phyloP scores from a whole-genome alignment of 495 filamentous ascomycete species.

The Penicillium turbatum region DNA sequence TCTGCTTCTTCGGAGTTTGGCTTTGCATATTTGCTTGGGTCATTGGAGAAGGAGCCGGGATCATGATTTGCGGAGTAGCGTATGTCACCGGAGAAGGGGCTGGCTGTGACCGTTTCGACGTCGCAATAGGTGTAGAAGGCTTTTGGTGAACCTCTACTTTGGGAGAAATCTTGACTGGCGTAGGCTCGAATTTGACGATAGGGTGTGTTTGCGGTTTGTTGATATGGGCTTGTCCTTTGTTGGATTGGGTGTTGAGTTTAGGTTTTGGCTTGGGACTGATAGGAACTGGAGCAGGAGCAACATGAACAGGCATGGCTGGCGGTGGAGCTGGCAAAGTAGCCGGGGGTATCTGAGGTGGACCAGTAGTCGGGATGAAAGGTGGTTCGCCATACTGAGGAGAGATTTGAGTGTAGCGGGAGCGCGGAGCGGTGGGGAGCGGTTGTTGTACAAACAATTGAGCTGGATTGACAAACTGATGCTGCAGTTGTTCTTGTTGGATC shows the following conservation, averaged over 20 bases:
- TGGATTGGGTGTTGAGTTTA: background rate
- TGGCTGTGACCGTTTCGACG: constrained; percentile 7
- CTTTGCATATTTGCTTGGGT: constrained; percentile 30
- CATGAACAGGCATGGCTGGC: constrained; percentile 1
- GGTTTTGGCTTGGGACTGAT: constrained; percentile 3
- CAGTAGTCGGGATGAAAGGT: constrained; percentile 22
- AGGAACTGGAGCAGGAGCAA: background rate
- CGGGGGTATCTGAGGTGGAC: constrained; percentile 19
- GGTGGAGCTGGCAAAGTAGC: constrained; percentile 6
- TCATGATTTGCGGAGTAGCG: constrained; percentile 33
- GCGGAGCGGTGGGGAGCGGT: constrained; percentile 29
- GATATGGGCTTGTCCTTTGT: constrained; percentile 5
- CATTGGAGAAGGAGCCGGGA: constrained; percentile 33
- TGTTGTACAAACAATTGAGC: constrained; percentile 39
- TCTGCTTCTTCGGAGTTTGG: constrained; percentile 29
- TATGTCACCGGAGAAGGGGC: constrained; percentile 20
- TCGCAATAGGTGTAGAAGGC: constrained; percentile 7
- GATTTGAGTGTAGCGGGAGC: constrained; percentile 24
- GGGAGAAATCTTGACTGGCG: constrained; percentile 5
- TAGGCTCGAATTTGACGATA: constrained; percentile 9
- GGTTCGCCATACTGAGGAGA: constrained; percentile 28
- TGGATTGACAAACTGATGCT: constrained; percentile 45
- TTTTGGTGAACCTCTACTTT: constrained; percentile 9
- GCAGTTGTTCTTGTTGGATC: constrained; percentile 21
- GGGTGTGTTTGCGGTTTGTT: constrained; percentile 8